Base-by-base conservation (phyloP, 108 stramenopile species). In the Pseudonitzschia delicatissima region DNA sequence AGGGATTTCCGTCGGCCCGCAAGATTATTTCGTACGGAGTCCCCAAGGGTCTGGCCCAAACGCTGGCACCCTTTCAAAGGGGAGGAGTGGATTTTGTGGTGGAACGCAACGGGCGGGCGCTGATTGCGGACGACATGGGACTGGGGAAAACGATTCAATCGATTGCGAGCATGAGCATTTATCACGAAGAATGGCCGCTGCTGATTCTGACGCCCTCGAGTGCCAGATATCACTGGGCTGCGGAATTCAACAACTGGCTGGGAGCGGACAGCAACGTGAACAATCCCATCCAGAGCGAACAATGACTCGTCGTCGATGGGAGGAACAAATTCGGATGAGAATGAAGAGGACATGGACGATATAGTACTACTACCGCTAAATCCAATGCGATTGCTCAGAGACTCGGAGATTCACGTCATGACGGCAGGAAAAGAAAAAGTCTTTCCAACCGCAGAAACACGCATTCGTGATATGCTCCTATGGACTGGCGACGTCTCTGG, bases 191-290 rank as follows among this genome's bases (percentile, higher is more conserved):
- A 45, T 99, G 96, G 97, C 98, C 97, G 6, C 28, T 97, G 18
- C 70, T 99, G 7, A 86, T 99, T 12, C 71, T 99, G 45, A 88
- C 82, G 61, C 98, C 98, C 4, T 88, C 87, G 47, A 82, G 83
- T 35, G 96, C 96, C 0, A 72, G 96, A 11, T 97, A 92, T 70
- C 98, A 98, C 49, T 98, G 98, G 98, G 90, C 91, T 62, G 72
- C 63, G 35, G 98, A 97, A 57, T 91, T 97, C 63, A 70, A 77
- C 36, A 68, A 89, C 36, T 96, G 96, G 96, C 65, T 95, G 51
- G 90, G 88, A 0, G 29, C 37, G 34, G 72, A 75, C 12, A 72
- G 74, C 15, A 26, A 37, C 6, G 53, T 72, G 28, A 57, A 76
- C 59, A 33, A 73, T 67, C 66, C 23, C 17, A 45, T 35, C 6